Evolutionary conservation across 2,329 filamentous ascomycete genomes (phyloP).

Genomic region (Sarocladiaceae sp.): DNA sequence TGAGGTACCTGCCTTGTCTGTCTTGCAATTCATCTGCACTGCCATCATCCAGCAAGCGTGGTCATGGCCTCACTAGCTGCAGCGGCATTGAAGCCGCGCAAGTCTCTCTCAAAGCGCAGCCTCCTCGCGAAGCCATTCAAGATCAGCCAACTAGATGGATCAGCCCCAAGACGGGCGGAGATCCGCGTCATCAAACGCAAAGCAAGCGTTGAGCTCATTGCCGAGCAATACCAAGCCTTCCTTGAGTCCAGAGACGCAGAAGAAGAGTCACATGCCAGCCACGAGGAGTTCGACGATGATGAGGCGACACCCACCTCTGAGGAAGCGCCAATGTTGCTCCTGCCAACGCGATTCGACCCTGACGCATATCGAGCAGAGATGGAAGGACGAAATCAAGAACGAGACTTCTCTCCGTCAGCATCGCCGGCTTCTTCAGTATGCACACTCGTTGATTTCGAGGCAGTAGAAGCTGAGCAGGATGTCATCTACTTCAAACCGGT

Average conservation of each 20-base stretch:
- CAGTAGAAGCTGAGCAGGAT: conserved; percentile 26
- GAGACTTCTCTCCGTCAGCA: not conserved
- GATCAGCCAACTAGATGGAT: conserved; percentile 37
- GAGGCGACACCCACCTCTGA: not conserved
- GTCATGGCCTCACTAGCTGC: not conserved
- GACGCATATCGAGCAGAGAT: not conserved
- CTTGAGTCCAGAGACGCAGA: conserved; percentile 21
- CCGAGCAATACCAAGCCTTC: conserved; percentile 39
- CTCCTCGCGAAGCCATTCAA: conserved; percentile 38
- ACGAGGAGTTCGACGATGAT: not conserved
- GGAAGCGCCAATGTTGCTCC: not conserved
- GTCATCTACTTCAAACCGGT: conserved; percentile 40
- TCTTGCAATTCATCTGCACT: not conserved
- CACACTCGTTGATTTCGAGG: conserved; percentile 39
- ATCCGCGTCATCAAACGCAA: conserved; percentile 18
- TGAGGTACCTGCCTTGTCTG: not conserved
- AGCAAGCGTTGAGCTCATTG: conserved; percentile 35
- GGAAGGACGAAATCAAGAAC: not conserved
- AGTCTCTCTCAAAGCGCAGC: conserved; percentile 2
- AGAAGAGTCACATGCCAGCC: not conserved
- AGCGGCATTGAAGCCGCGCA: not conserved
- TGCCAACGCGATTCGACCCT: not conserved
- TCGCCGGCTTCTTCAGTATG: conserved; percentile 23
- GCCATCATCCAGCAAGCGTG: not conserved
- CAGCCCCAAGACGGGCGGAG: conserved; percentile 6